phyloP scores from a whole-genome alignment of 805 yeast species.

The Clavispora santaluciae region DNA sequence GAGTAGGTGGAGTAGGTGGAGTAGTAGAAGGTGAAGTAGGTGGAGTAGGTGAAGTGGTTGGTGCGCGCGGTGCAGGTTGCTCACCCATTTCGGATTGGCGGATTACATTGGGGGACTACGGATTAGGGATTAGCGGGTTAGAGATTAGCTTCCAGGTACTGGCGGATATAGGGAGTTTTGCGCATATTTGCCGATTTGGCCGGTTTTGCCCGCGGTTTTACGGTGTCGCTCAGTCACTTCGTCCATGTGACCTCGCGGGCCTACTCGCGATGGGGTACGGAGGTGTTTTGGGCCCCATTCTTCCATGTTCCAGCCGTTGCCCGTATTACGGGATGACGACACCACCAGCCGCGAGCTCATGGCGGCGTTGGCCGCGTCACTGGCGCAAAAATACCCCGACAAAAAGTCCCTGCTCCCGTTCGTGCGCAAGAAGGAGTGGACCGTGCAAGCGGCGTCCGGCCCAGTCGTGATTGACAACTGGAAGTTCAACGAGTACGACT shows the following conservation, averaged over 20 bases:
- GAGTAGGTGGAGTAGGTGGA: background rate
- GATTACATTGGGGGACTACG: background rate
- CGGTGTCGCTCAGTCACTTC: too few species aligned
- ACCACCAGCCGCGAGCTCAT: background rate
- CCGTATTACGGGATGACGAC: background rate
- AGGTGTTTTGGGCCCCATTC: background rate
- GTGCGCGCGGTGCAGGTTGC: background rate
- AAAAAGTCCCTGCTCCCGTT: background rate
- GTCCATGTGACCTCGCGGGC: too few species aligned
- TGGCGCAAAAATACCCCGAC: background rate
- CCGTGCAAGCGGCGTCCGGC: conserved; percentile 7
- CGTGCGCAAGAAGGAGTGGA: conserved; percentile 8
- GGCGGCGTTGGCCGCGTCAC: background rate
- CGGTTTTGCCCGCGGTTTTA: too few species aligned
- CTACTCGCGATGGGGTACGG: background rate
- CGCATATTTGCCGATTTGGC: too few species aligned
- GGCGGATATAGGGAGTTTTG: too few species aligned
- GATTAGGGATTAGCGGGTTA: too few species aligned
- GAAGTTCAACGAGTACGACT: conserved; percentile 92
- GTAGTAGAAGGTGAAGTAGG: background rate
- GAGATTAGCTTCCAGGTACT: too few species aligned
- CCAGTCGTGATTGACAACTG: conserved; percentile 35
- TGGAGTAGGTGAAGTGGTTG: background rate
- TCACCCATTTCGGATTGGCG: background rate
- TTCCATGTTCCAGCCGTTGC: conserved; percentile 2